Conservation (phyloP, 83 land plant species). For the Picea mariana region DNA sequence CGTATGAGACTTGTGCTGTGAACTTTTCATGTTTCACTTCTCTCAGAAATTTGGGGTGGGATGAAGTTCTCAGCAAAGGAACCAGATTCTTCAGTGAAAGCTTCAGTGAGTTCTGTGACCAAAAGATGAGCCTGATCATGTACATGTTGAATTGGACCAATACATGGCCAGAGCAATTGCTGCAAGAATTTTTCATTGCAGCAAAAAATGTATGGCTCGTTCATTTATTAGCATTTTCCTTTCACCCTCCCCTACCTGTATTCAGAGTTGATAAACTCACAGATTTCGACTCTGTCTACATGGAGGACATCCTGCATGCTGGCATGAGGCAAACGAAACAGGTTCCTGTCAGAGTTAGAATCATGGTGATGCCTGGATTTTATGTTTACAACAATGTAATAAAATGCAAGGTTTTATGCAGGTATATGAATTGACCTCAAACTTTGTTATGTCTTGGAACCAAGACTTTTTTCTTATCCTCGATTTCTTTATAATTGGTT, state of each 20-base stretch:
- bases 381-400: slow-evolving; percentile 34
- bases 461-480: too few species aligned
- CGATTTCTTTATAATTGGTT: too few species aligned
- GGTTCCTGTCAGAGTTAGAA: slow-evolving; percentile 22
- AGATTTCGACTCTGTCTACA: slow-evolving; percentile 58
- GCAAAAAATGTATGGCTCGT: slow-evolving; percentile 76
- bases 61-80: slow-evolving; percentile 68
- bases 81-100: slow-evolving; percentile 60
- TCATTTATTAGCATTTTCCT: slow-evolving; percentile 62
- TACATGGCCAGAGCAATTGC: slow-evolving; percentile 62
- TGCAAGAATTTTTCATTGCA: slow-evolving; percentile 75
- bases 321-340: slow-evolving; percentile 29
- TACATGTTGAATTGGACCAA: slow-evolving; percentile 57
- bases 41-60: slow-evolving; percentile 56
- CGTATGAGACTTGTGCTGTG: slow-evolving; percentile 45
- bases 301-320: slow-evolving; percentile 61
- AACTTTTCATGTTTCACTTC: slow-evolving; percentile 35
- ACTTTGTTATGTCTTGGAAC: too few species aligned
- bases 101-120: slow-evolving; percentile 69
- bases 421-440: slow-evolving; percentile 23
- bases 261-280: slow-evolving; percentile 51
- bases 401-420: slow-evolving; percentile 58
- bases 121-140: slow-evolving; percentile 65
- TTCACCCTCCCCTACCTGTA: slow-evolving; percentile 53
- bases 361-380: slow-evolving; percentile 54